Evolutionary conservation across 2,329 filamentous ascomycete genomes (phyloP).

Genomic region (Penicillium sp.): DNA sequence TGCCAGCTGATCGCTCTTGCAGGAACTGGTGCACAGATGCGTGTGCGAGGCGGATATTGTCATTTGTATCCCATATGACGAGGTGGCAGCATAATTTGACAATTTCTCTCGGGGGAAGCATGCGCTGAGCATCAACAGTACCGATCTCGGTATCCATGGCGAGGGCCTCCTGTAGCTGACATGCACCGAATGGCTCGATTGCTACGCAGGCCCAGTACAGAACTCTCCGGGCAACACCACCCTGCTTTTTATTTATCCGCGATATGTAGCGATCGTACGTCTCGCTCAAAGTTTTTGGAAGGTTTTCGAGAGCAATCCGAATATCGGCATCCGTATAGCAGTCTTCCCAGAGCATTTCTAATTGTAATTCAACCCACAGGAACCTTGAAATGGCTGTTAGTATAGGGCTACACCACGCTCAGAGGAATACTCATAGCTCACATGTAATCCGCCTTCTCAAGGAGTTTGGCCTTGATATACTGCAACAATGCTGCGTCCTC

Average conservation of each 20-base stretch:
- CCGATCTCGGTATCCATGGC: not conserved
- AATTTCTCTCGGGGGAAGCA: not conserved
- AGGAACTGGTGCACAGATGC: not conserved
- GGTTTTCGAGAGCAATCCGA: not conserved
- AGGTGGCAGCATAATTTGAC: not conserved
- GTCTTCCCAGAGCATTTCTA: constrained; percentile 3
- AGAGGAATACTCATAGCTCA: not conserved
- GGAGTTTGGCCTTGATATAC: not conserved
- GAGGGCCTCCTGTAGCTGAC: constrained; percentile 4
- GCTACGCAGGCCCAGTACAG: not conserved
- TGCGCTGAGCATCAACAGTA: not conserved
- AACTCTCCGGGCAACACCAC: too few relatives aligned
- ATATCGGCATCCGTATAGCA: constrained; percentile 7
- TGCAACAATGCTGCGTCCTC: not conserved
- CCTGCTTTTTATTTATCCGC: not conserved
- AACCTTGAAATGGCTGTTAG: constrained; percentile 1
- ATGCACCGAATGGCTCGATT: not conserved
- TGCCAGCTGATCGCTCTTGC: not conserved
- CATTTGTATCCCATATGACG: not conserved
- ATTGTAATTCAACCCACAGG: constrained; percentile 1
- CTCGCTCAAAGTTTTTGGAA: not conserved
- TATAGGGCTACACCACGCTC: not conserved
- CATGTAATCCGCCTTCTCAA: constrained; percentile 5
- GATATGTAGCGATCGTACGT: not conserved
- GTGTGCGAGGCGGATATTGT: not conserved